A percentile compares a stretch with the other conserved stretches of the same genome.
These are phyloP conservation scores for Phytophthora melonis DNA, from an alignment of 352 stramenopile species.

Conservation along the genomic window DNA sequence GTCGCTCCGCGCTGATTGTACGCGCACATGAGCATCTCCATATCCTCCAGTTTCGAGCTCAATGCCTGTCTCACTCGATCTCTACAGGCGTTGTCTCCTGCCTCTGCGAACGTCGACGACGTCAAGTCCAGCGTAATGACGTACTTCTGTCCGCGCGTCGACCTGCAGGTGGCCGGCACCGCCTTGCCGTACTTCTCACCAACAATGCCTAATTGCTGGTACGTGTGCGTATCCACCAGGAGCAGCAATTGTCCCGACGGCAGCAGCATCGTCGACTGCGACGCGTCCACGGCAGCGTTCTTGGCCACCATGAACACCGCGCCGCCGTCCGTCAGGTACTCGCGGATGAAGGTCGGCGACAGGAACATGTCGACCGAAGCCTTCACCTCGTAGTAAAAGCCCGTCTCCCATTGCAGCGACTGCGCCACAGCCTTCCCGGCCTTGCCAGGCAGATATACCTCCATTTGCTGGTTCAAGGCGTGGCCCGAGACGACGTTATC, in stretches of 20 bases:
- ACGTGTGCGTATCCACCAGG: constrained; percentile 69
- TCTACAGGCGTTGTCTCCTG: constrained; percentile 24
- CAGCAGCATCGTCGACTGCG: constrained; percentile 67
- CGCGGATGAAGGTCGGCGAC: constrained; percentile 60
- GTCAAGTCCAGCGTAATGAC: constrained; percentile 72
- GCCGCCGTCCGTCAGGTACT: constrained; percentile 63
- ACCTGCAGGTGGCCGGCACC: constrained; percentile 29
- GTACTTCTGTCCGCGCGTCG: constrained; percentile 60
- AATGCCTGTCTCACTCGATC: constrained; percentile 62
- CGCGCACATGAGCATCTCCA: constrained; percentile 82
- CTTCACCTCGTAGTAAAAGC: constrained; percentile 86
- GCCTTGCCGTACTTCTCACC: constrained; percentile 68
- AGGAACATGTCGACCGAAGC: constrained; percentile 65
- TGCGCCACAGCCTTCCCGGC: constrained; percentile 47
- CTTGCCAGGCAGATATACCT: constrained; percentile 61
- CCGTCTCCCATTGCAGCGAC: constrained; percentile 76
- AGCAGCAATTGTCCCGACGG: constrained; percentile 74
- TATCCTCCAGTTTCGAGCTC: constrained; percentile 53
- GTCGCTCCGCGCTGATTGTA: constrained; percentile 69
- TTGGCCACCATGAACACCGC: constrained; percentile 81
- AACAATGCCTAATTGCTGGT: constrained; percentile 77
- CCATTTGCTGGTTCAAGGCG: constrained; percentile 75
- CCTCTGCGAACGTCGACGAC: constrained; percentile 42
- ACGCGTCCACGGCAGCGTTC: constrained; percentile 72
- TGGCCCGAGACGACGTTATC: constrained; percentile 53